Evolutionary conservation across 441 rosid genomes (phyloP), one percentile per base, ranked within the genome.

Genomic region (Adansonia madagascariensis): DNA sequence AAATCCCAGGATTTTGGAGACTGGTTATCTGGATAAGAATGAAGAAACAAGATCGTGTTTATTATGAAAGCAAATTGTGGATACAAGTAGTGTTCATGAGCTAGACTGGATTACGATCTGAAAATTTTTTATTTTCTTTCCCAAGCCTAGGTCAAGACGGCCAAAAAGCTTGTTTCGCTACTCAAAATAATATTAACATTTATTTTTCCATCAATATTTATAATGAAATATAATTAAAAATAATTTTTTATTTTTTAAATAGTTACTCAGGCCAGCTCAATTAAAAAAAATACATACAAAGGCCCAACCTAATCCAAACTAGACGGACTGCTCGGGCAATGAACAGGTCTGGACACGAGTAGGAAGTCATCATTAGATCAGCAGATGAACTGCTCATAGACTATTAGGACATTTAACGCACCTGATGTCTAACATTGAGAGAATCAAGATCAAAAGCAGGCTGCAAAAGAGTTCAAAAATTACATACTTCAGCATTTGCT

Each of bases 1-100:
- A 93, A 47, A 77, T 87, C 79, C 95, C 95, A 3, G 99, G 98
- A 87, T 97, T 97, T 71, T 91, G 78, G 39, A 93, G 88, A 82
- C 91, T 85, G 20, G 81, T 85, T 79, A 93, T 87, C 99, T 97
- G 88, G 73, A 57, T 64, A 50, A 63, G 53, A 73, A 57, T 10
- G n/a, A 80, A 39, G 76, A 70, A 66, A 74, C 27, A 72, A 57
- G 53, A 63, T 31, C 61, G 66, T 1, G 27, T 24, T 41, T 55
- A 49, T 24, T 72, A 57, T 39, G 67, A 47, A 46, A 75, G 11
- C 18, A 60, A 7, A 71, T 56, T 59, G 55, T 22, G 65, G 64
- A 66, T 31, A 35, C 46, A 27, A 27, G 35, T 27, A 27, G 35
- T 27, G 35, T 27, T 27, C 35, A 27, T 27, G 35, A 27, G 35